Evolutionary conservation across 78 protist genomes (phyloP), one percentile per base, ranked within the genome.

Genomic region (Dictyostelium citrinum): DNA sequence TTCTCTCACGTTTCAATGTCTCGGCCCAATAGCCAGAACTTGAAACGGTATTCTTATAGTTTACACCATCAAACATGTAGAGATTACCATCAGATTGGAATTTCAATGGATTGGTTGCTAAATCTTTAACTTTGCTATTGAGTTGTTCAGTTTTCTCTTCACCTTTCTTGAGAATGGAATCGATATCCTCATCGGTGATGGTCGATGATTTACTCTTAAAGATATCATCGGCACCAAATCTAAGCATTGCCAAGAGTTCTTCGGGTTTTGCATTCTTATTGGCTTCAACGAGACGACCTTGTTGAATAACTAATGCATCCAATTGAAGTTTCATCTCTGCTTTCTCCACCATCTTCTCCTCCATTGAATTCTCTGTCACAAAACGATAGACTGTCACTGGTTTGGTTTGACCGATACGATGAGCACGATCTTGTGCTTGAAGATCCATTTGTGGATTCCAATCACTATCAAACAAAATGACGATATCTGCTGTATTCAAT

Each of bases 381-480:
- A 99, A 93, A 43, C 99, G 96, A 81, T 96, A 98, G 61, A 98
- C 99, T 24, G 83, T 43, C 12, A 99, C 99, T 14, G 98, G 98
- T 80, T 97, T 97, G 71, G 82, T 97, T 97, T 99, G 99, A 43
- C 99, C 99, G 37, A 99, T 99, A 5, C 99, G 99, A 81, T 99
- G 99, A 14, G 98, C 99, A 2, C 99, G 90, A 84, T 99, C 99
- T 96, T 95, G 95, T 4, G 99, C 99, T 68, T 99, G 99, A 70
- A 99, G 97, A 71, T 99, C 99, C 61, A 76, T 82, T 81, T 97
- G 98, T 11, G 99, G 99, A 72, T 98, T 98, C 99, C 99, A 99
- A 90, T 99, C 99, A 17, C 96, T 71, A 96, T 99, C 99, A 90
- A 82, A 99, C 17, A 99, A 61, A 58, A 99, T 76, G 31, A 99